Evolutionary conservation across 169 alveolate species (phyloP).

Genomic region (Perkinsus olseni): DNA sequence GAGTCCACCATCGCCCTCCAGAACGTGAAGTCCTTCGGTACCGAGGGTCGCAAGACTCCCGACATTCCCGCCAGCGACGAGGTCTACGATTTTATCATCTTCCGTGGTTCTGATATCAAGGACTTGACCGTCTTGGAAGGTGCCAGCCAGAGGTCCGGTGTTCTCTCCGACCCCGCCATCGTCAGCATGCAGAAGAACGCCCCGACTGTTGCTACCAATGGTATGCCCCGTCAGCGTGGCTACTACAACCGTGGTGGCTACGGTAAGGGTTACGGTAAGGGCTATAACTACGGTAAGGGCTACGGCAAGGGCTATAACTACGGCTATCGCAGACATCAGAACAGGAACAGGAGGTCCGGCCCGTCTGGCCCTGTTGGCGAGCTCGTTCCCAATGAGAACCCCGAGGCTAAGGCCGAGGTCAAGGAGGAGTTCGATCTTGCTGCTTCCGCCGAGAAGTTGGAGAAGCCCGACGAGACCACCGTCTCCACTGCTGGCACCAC

Average conservation of each 20-base stretch:
- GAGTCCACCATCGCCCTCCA: constrained; percentile 67
- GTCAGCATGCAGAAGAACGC: constrained; percentile 12
- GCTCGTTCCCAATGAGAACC: constrained; percentile 20
- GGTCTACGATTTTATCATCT: constrained; percentile 60
- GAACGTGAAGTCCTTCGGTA: constrained; percentile 71
- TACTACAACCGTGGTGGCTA: background rate
- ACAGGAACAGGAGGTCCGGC: background rate
- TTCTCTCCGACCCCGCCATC: constrained; percentile 34
- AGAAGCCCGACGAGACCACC: background rate
- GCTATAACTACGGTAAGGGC: background rate
- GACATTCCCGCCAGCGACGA: constrained; percentile 67
- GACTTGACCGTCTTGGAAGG: constrained; percentile 63
- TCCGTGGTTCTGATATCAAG: constrained; percentile 62
- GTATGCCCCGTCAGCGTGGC: constrained; percentile 5
- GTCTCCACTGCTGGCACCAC: background rate
- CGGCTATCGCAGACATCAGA: background rate
- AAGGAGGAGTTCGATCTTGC: constrained; percentile 25
- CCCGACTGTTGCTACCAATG: background rate
- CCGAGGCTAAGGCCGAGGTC: constrained; percentile 21
- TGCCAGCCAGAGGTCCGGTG: constrained; percentile 37
- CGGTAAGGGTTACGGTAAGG: constrained; percentile 6
- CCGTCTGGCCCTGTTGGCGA: constrained; percentile 24
- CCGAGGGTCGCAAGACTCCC: constrained; percentile 69
- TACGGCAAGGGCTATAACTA: background rate
- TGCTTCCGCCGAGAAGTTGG: background rate